Conservation (phyloP, 495 filamentous ascomycete species). For the Glarea lozoyensis region DNA sequence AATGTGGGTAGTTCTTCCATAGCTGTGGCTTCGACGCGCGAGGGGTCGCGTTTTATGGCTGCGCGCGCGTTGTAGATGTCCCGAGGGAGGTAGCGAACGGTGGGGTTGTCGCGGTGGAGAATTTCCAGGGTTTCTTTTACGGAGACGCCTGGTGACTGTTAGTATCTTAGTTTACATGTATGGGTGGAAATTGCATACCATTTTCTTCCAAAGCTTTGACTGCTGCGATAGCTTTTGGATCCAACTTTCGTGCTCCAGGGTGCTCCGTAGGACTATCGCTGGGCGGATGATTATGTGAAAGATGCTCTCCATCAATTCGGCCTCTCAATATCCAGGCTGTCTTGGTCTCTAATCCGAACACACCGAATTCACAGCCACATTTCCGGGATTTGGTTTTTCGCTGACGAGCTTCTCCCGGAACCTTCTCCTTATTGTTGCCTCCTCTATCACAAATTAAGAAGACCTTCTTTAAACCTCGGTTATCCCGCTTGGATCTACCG, state of each 20-base stretch:
- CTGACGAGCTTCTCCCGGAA: conserved; percentile 43
- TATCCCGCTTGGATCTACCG: conserved; percentile 45
- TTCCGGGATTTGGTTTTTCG: conserved; percentile 48
- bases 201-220: conserved; percentile 46
- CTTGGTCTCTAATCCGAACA: conserved; percentile 48
- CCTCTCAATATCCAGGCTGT: conserved; percentile 49
- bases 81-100: conserved; percentile 42
- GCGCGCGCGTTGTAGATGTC: conserved; percentile 51
- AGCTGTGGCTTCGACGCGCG: conserved; percentile 40
- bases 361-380: conserved; percentile 48
- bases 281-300: conserved; percentile 45
- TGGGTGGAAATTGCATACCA: conserved; percentile 29
- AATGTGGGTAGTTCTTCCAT: conserved; percentile 44
- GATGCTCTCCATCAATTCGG: conserved; percentile 37
- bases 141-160: conserved; percentile 32
- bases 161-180: background rate
- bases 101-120: conserved; percentile 43
- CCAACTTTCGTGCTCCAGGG: conserved; percentile 45
- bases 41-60: conserved; percentile 48
- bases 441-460: conserved; percentile 49
- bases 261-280: conserved; percentile 47
- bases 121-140: conserved; percentile 47
- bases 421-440: conserved; percentile 32
- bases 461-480: conserved; percentile 48
- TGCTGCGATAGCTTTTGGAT: conserved; percentile 48